Base-by-base conservation (phyloP, 371 early-diverging fungal genomes). In the Rhizopus arrhizus region DNA sequence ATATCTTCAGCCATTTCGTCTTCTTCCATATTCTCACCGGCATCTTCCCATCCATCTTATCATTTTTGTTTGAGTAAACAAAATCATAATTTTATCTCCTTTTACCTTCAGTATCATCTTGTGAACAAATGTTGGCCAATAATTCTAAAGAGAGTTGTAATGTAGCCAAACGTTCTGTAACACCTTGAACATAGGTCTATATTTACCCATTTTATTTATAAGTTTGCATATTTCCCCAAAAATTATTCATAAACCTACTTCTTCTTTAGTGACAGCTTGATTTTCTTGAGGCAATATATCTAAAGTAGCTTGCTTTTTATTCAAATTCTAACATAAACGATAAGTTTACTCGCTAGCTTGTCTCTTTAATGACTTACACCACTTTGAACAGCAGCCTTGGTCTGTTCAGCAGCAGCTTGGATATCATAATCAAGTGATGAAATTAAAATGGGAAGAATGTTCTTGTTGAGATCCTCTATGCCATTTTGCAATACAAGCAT, bases 91-190 rank as follows among this genome's bases (percentile, higher is more conserved):
- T 31, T 12, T 31, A 22, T 43, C 31, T 32, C 11, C n/a, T 15
- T 40, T 58, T 62, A 75, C 75, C 72, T 66, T 74, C 83, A 5
- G 72, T 59, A 4, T 77, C 85, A 47, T 83, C 86, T 59, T 88
- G 86, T 7, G 85, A 82, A 60, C 88, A 92, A 35, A 94, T 84
- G 59, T 89, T 89, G 55, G 95, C 86, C 4, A 94, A 74, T 28
- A 96, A 61, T 70, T 96, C 96, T 31, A 93, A 78, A 8, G 85
- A 78, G 16, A 91, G 73, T 61, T 91, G 92, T 6, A 90, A 69
- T 6, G 89, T 87, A 29, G 80, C 77, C 48, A 91, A 64, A 9
- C 84, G 84, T 6, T 83, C 74, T 64, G 81, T 78, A 10, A 84
- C 73, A 42, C 58, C 58, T 70, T 80, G 70, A 32, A 77, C 69